Percentiles rank a stretch among this genome's conserved stretches.
These are phyloP conservation scores for Zea luxurians DNA, from an alignment of 176 grass and related monocot genomes.

Conservation along the genomic window DNA sequence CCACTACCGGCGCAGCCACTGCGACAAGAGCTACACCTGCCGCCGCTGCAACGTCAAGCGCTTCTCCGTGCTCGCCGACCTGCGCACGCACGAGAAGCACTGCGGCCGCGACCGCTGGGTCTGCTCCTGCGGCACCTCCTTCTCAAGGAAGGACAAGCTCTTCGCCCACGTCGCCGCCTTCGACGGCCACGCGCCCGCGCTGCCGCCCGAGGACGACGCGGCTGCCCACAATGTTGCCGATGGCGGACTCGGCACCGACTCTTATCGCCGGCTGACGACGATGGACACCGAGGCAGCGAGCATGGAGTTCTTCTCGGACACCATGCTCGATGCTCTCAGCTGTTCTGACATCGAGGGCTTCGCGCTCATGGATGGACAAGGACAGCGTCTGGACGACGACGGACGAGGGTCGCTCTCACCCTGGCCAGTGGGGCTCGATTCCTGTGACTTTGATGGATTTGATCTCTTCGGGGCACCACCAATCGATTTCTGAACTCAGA, in stretches of 20 bases:
- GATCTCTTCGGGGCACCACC: constrained; percentile 34
- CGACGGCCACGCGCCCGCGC: constrained; percentile 71
- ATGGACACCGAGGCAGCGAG: not conserved
- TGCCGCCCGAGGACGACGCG: constrained; percentile 25
- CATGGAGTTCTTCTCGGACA: constrained; percentile 30
- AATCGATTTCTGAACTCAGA: constrained; percentile 39
- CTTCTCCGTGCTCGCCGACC: constrained; percentile 91
- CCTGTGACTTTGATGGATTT: constrained; percentile 51
- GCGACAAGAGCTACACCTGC: constrained; percentile 78
- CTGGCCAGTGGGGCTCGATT: constrained; percentile 37
- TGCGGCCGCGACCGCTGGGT: constrained; percentile 75
- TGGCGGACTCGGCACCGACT: not conserved
- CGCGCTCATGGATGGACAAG: constrained; percentile 21
- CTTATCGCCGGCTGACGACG: not conserved
- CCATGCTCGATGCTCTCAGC: constrained; percentile 27
- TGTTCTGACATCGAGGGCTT: constrained; percentile 29
- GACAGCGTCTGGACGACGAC: constrained; percentile 30
- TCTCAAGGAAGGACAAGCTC: constrained; percentile 96
- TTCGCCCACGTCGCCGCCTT: constrained; percentile 82
- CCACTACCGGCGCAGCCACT: constrained; percentile 96
- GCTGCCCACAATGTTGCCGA: not conserved
- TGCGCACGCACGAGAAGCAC: constrained; percentile 92
- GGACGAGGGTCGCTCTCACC: constrained; percentile 29
- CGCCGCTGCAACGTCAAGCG: constrained; percentile 75
- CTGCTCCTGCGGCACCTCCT: constrained; percentile 83